Percentiles rank a stretch among this genome's conserved stretches.
phyloP scores from a whole-genome alignment of 192 early-diverging fungal species.

The Physocladia obscura region DNA sequence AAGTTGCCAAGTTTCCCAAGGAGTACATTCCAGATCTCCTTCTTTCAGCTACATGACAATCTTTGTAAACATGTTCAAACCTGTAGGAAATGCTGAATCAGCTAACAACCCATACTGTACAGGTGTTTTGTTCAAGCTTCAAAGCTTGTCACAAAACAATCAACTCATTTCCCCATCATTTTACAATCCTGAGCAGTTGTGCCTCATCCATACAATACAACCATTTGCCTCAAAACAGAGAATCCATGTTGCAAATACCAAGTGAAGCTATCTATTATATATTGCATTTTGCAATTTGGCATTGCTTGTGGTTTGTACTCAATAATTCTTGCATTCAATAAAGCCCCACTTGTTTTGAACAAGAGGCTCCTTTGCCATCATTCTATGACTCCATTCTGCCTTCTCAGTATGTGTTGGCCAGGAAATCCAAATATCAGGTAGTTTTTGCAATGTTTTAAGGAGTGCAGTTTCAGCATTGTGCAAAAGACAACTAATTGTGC shows the following conservation, averaged over 20 bases:
- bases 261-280: conserved; percentile 26
- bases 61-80: too few relatives aligned
- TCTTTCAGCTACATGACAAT: too few relatives aligned
- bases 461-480: conserved; percentile 11
- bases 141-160: too few relatives aligned
- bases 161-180: too few relatives aligned
- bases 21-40: too few relatives aligned
- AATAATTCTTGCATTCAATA: conserved; percentile 28
- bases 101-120: too few relatives aligned
- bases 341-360: too few relatives aligned
- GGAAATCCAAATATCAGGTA: neutral
- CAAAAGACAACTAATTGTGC: neutral
- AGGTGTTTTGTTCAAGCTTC: too few relatives aligned
- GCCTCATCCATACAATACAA: too few relatives aligned
- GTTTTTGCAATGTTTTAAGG: neutral
- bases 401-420: conserved; percentile 2
- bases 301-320: neutral
- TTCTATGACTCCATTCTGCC: neutral
- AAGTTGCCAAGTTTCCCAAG: too few relatives aligned
- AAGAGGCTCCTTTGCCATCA: conserved; percentile 13
- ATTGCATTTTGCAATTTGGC: conserved; percentile 21
- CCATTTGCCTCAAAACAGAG: conserved; percentile 5
- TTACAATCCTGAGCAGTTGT: too few relatives aligned
- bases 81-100: too few relatives aligned
- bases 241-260: neutral